These are phyloP conservation scores for Calvatia gigantea DNA, from an alignment of 768 basidiomycete genomes.

Conservation along the genomic window DNA sequence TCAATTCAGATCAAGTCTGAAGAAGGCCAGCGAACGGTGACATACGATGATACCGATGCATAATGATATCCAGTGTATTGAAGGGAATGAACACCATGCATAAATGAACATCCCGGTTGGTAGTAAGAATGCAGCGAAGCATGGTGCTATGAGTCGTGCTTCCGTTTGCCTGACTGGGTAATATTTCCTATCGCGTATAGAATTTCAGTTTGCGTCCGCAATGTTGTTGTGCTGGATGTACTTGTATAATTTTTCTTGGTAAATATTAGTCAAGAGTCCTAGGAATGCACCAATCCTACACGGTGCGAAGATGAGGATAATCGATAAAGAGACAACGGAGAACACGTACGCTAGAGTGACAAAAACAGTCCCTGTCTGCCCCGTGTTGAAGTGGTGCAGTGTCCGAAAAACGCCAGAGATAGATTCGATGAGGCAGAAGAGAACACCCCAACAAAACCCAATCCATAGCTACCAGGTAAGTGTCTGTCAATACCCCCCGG, in stretches of 20 bases:
- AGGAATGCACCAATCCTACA: slow-evolving; percentile 54
- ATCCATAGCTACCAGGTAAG: slow-evolving; percentile 63
- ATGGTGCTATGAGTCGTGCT: slow-evolving; percentile 58
- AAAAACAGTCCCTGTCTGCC: slow-evolving; percentile 59
- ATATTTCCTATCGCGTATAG: slow-evolving; percentile 23
- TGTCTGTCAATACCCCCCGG: not conserved
- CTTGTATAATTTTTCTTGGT: slow-evolving; percentile 50
- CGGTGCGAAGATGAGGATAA: not conserved
- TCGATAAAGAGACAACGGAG: not conserved
- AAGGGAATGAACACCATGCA: slow-evolving; percentile 58
- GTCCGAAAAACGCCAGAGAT: slow-evolving; percentile 40
- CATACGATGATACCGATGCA: slow-evolving; percentile 47
- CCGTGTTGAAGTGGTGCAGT: slow-evolving; percentile 58
- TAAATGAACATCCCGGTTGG: slow-evolving; percentile 69
- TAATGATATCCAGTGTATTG: slow-evolving; percentile 59
- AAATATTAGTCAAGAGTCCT: slow-evolving; percentile 42
- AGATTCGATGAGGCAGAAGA: slow-evolving; percentile 65
- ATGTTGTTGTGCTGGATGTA: slow-evolving; percentile 19
- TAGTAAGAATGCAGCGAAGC: slow-evolving; percentile 49
- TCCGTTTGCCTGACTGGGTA: slow-evolving; percentile 40
- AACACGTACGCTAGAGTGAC: slow-evolving; percentile 47
- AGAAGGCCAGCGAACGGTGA: not conserved
- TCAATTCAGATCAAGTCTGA: not conserved
- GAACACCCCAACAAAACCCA: slow-evolving; percentile 73
- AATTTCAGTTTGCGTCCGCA: not conserved